These are phyloP conservation scores for Pseudonitzschia multiseries DNA, from an alignment of 108 stramenopile genomes.

Conservation along the genomic window DNA sequence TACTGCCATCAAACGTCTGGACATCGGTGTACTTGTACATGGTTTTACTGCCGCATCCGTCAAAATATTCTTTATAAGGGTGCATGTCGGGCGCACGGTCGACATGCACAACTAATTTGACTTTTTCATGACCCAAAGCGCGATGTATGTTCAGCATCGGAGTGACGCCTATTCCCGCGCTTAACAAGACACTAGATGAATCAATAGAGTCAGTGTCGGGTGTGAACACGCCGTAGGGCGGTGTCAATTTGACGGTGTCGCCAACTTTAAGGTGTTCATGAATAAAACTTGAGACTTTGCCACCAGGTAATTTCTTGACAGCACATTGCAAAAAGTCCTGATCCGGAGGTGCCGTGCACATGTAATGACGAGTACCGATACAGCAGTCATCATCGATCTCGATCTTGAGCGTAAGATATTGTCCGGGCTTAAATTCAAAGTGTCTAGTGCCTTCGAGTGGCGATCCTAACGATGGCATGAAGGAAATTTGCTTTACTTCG, in stretches of 20 bases:
- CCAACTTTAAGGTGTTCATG: conserved; percentile 12
- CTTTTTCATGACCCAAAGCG: conserved; percentile 1
- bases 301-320: conserved; percentile 14
- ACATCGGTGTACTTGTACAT: conserved; percentile 11
- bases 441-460: neutral
- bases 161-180: conserved; percentile 20
- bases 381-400: conserved; percentile 7
- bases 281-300: neutral
- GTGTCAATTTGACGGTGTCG: conserved; percentile 13
- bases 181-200: conserved; percentile 2
- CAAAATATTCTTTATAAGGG: neutral
- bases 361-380: neutral
- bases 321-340: conserved; percentile 9
- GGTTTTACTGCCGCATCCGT: neutral
- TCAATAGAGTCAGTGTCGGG: neutral
- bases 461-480: conserved; percentile 5
- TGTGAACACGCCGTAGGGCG: conserved; percentile 10
- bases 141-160: conserved; percentile 14
- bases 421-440: conserved; percentile 10
- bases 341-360: conserved; percentile 1
- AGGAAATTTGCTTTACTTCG: conserved; percentile 13
- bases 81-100: neutral
- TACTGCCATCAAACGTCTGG: neutral
- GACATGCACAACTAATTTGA: conserved; percentile 10
- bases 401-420: conserved; percentile 5